Evolutionary conservation across 225 moss, liverwort and hornwort species (phyloP), one percentile per base, ranked within the genome.

Genomic region (Antitrichia curtipendula): DNA sequence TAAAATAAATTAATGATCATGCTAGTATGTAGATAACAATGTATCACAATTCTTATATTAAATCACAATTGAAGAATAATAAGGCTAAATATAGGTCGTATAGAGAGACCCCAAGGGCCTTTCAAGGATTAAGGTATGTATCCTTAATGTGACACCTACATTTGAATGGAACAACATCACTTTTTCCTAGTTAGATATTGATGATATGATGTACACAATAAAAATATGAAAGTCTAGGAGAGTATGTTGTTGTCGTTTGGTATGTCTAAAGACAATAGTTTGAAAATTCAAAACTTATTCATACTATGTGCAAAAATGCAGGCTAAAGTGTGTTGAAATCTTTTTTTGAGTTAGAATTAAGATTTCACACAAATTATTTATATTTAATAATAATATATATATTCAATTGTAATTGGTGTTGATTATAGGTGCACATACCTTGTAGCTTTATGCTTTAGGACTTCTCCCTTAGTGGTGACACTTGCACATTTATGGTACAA

Each of bases 151-250:
- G 6, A 71, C 9, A 43, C 16, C 2, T 16, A 2, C 6, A 43
- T 71, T 71, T 71, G 6, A 1, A 28, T 9, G 1, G 3, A 43
- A 43, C 6, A 43, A 43, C 0, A 3, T 43, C 27, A 70, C 1
- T 27, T 70, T 70, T 9, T 70, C 3, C 5, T 27, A 9, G 2
- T 43, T 0, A 16, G 5, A 43, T 71, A 6, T 71, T 43, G 71
- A 71, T 43, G 16, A 41, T 16, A 6, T 0, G 0, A 71, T 71
- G 28, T 71, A 43, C 0, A 16, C 0, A 16, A 16, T 43, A 16
- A 43, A 71, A 43, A 43, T 1, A 43, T 16, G 3, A 28, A 43
- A 27, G 16, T 71, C 6, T 43, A 28, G 9, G 6, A 43, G 9
- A 43, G 3, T 43, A 0, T 41, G 3, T 70, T 5, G 0, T 27